A percentile compares a stretch with the other conserved stretches of the same genome.
Evolutionary conservation across 2,329 filamentous ascomycete genomes (phyloP).

Genomic region (Fusarium camptoceras): DNA sequence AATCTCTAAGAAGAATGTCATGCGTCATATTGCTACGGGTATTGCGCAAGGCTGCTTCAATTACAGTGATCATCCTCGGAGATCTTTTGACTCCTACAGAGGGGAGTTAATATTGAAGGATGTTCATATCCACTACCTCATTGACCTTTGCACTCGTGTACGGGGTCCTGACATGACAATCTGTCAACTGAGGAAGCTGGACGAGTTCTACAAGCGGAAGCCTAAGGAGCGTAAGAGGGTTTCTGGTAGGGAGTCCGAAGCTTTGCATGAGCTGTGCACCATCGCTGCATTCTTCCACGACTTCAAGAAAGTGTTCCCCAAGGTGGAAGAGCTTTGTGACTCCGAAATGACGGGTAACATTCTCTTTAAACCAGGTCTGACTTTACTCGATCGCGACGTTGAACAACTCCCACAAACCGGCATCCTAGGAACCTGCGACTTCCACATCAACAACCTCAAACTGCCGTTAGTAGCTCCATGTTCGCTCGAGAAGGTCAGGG

Average conservation of each 20-base stretch:
- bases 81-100: not conserved
- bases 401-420: too few species aligned
- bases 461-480: rapidly evolving
- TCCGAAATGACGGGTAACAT: not conserved
- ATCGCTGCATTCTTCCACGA: not conserved
- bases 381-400: not conserved
- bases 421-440: not conserved
- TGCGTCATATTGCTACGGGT: not conserved
- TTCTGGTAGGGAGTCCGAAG: not conserved
- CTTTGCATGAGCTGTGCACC: not conserved
- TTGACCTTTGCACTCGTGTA: not conserved
- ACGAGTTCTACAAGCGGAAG: not conserved
- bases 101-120: not conserved
- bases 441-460: not conserved
- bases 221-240: not conserved
- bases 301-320: not conserved
- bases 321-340: not conserved
- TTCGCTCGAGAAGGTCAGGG: not conserved
- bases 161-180: not conserved
- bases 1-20: not conserved
- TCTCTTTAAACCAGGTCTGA: not conserved
- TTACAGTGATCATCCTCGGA: not conserved
- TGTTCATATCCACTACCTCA: not conserved
- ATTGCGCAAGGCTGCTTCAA: not conserved
- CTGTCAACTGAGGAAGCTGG: not conserved